A percentile compares a stretch with the other conserved stretches of the same genome.
Evolutionary conservation across 805 yeast genomes (phyloP).

Genomic region (Limtongozyma cylindracea): DNA sequence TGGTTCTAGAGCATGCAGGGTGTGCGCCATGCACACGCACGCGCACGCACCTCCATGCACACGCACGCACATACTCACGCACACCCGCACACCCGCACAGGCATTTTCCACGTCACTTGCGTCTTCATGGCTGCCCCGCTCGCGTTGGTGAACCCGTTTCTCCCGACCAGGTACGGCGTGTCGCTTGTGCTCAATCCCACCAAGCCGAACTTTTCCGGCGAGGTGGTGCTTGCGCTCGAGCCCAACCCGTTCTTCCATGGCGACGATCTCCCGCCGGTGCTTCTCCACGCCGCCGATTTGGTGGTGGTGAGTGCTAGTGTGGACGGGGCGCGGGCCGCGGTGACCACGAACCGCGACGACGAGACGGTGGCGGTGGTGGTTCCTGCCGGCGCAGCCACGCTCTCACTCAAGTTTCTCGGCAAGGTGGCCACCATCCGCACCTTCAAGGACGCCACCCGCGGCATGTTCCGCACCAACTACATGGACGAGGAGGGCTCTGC

Average conservation of each 20-base stretch:
- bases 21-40: too few species aligned
- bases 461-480: constrained; percentile 45
- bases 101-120: too few species aligned
- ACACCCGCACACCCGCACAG: too few species aligned
- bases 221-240: constrained; percentile 7
- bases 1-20: too few species aligned
- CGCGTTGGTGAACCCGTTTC: constrained; percentile 8
- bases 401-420: constrained; percentile 19
- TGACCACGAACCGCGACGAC: constrained; percentile 13
- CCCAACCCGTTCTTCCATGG: constrained; percentile 4
- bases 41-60: too few species aligned
- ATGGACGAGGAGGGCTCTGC: constrained; percentile 23
- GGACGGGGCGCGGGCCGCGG: too few species aligned
- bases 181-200: constrained; percentile 12
- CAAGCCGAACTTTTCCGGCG: constrained; percentile 22
- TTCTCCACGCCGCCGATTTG: constrained; percentile 1
- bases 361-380: constrained; percentile 11
- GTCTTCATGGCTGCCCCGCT: too few species aligned
- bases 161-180: constrained; percentile 15
- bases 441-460: constrained; percentile 28
- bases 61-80: too few species aligned
- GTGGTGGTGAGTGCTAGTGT: background rate
- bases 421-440: constrained; percentile 23
- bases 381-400: too few species aligned
- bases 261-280: constrained; percentile 3